Evolutionary conservation across 805 yeast species (phyloP).

Genomic region (Limtongia smithiae): DNA sequence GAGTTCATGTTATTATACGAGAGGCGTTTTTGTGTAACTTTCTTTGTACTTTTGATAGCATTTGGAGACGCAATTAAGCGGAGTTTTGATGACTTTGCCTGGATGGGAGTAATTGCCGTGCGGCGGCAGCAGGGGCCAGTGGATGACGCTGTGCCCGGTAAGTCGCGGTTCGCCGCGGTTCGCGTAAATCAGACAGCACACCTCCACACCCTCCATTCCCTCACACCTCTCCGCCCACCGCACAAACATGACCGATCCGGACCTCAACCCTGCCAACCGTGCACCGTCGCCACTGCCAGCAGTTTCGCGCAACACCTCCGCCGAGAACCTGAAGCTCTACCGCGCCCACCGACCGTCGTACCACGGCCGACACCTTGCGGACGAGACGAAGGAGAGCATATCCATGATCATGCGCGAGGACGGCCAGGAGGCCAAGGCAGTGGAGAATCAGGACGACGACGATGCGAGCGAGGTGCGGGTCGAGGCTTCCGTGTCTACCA

Average conservation of each 20-base stretch:
- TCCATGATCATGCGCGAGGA: background rate
- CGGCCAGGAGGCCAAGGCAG: background rate
- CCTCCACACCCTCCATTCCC: too few relatives aligned
- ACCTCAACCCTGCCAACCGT: background rate
- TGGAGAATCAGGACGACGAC: background rate
- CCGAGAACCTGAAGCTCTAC: conserved; percentile 12
- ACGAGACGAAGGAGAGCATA: background rate
- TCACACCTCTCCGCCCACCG: too few relatives aligned
- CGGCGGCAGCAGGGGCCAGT: too few relatives aligned
- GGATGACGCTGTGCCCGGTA: too few relatives aligned
- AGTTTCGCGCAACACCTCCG: conserved; percentile 1
- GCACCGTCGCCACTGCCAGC: background rate
- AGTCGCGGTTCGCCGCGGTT: too few relatives aligned
- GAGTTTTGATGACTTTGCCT: too few relatives aligned
- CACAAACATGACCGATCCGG: too few relatives aligned
- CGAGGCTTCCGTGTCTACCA: background rate
- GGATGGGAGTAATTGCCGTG: too few relatives aligned
- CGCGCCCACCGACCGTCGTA: conserved; percentile 4
- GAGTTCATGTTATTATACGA: too few relatives aligned
- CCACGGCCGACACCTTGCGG: background rate
- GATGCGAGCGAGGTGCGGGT: background rate
- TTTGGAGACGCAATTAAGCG: conserved; percentile 4
- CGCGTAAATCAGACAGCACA: too few relatives aligned
- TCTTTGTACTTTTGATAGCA: too few relatives aligned
- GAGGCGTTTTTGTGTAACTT: too few relatives aligned